Evolutionary conservation across 176 grass and related monocot species (phyloP), one percentile per base, ranked within the genome.

Genomic region (Oryza officinalis): DNA sequence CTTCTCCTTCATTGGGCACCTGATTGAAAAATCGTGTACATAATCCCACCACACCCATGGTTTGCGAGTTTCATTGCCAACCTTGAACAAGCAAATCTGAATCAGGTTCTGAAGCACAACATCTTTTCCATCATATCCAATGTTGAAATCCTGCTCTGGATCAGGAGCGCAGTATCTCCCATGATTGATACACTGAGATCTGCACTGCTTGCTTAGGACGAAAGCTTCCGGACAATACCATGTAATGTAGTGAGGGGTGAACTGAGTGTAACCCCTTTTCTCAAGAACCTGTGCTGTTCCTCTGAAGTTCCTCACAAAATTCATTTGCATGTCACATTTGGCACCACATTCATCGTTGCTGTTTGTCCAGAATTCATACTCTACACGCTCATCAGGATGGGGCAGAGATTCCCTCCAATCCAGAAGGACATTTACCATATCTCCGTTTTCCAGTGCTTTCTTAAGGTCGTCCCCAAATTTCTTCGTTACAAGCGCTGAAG

Each of bases 21-120:
- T 88, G 43, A 87, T 84, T 28, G 94, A 81, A 65, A 97, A 97
- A 30, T 97, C 94, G 32, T 92, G 92, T 66, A 94, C 94, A 73
- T 97, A 97, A 63, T 97, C 94, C 94, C 94, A 97, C 94, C 94
- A 97, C 74, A 97, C 43, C 94, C 94, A 97, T 0, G 94, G 94
- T 26, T 84, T 97, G 28, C 59, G 83, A 61, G 65, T 97, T 44
- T 92, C 91, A 71, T 92, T 94, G 4, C 87, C 94, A 4, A 94
- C 87, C 63, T 63, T 93, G 83, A 91, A 97, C 5, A 93, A 67
- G 37, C 94, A 97, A 17, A 97, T 83, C 74, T 97, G 94, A 27
- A 88, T 68, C n/a, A 97, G 32, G 46, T 97, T 97, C 79, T 93
- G 91, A 32, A 93, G 38, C 59, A 97, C 94, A 13, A 97, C 94